Evolutionary conservation across 2,329 filamentous ascomycete species (phyloP).

Genomic region (Cadophora sp.): DNA sequence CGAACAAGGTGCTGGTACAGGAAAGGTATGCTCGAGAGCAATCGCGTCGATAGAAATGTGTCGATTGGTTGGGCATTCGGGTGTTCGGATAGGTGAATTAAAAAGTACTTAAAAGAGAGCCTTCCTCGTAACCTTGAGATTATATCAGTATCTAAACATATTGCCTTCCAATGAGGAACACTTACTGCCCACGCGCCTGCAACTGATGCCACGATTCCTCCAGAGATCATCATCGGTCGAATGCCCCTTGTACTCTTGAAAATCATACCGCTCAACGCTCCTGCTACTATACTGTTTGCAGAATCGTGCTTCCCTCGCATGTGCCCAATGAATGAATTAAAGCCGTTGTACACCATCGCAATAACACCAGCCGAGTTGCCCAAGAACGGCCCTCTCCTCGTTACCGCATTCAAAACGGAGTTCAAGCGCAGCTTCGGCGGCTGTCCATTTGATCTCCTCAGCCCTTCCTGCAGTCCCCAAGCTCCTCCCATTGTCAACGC

Average conservation of each 20-base stretch:
- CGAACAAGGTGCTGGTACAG: constrained; percentile 42
- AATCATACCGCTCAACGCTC: constrained; percentile 86
- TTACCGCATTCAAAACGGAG: constrained; percentile 92
- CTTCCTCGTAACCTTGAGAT: constrained; percentile 55
- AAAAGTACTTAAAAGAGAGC: constrained; percentile 51
- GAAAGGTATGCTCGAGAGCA: constrained; percentile 31
- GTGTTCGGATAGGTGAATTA: constrained; percentile 17
- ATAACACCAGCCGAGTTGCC: constrained; percentile 96
- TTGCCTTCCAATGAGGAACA: constrained; percentile 38
- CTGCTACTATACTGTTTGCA: constrained; percentile 85
- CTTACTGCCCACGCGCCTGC: constrained; percentile 92
- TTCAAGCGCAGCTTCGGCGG: constrained; percentile 93
- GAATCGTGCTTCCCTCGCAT: constrained; percentile 86
- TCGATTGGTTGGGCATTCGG: constrained; percentile 16
- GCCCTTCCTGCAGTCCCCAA: constrained; percentile 91
- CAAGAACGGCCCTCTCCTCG: constrained; percentile 89
- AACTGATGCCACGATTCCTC: constrained; percentile 83
- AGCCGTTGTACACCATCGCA: constrained; percentile 93
- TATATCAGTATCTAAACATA: constrained; percentile 31
- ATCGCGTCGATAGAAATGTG: constrained; percentile 12
- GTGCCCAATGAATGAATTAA: constrained; percentile 85
- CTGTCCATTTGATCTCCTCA: constrained; percentile 76
- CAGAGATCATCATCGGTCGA: constrained; percentile 93
- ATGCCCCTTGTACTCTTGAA: constrained; percentile 96
- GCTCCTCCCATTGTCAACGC: constrained; percentile 84